Evolutionary conservation across 2,329 filamentous ascomycete genomes (phyloP), one percentile per base, ranked within the genome.

Genomic region (Ophiobolus disseminans): DNA sequence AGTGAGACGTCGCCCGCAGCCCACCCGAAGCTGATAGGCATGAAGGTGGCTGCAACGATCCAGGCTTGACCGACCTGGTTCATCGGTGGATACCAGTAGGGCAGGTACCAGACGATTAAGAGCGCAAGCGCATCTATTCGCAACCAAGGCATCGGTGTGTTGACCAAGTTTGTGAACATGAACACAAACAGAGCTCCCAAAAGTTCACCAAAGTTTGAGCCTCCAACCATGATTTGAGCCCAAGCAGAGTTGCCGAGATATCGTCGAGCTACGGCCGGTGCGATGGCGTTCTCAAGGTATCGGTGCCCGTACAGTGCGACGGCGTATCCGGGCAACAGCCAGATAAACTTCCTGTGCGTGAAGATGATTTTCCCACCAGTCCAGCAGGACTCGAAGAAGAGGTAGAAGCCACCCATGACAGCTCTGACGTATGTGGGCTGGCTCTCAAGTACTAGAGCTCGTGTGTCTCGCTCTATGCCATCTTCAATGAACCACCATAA

Each of bases 1-100:
- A 81, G 73, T 3, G 77, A 79, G 11, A 81, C 78, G 44, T 81
- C 78, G 11, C 78, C 78, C 3, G 79, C 78, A 0, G 79, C 79
- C 78, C 78, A 81, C 16, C 78, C 78, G 40, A 80, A 79, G 40
- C 63, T 66, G 17, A 63, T 63, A 1, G 78, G 78, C 17, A 79
- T 63, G 48, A 80, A 78, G 0, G 76, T 76, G 2, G 73, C 76
- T 2, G 73, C 77, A 19, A 76, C 72, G 13, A 76, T 73, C 78
- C 75, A 81, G 4, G 78, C 78, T 50, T 79, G 73, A 1, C 63
- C 58, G 8, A 79, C 76, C 4, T 78, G 60, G 30, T 68, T 68
- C 3, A 53, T 40, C 0, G 71, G 70, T 1, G 78, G 77, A 31
- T 70, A 61, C 77, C 77, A 80, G 59, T 67, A 79, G 1, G 77